Conservation (phyloP, 495 filamentous ascomycete genomes). For the Alectoria sarmentosa region DNA sequence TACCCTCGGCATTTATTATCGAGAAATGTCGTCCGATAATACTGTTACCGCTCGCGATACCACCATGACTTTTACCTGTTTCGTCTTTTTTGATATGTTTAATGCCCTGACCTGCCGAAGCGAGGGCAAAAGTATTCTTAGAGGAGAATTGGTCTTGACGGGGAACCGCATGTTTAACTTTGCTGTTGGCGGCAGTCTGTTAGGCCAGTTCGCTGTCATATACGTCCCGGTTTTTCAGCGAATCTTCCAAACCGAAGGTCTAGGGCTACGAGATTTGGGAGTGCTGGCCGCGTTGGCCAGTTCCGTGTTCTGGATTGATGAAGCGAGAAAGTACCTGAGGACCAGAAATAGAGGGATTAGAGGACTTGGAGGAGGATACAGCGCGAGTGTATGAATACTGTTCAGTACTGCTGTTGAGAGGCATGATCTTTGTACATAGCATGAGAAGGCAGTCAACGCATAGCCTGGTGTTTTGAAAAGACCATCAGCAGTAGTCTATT, state of each 20-base stretch:
- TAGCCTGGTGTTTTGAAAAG: background rate
- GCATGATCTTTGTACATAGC: conserved; percentile 22
- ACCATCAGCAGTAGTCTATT: background rate
- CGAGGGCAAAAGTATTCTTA: conserved; percentile 79
- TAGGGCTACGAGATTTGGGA: conserved; percentile 64
- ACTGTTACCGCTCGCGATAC: conserved; percentile 87
- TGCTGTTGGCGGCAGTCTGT: conserved; percentile 74
- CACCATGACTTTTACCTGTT: conserved; percentile 98
- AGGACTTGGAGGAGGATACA: conserved; percentile 39
- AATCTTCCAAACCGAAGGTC: conserved; percentile 90
- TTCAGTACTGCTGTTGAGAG: background rate
- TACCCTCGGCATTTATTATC: conserved; percentile 82
- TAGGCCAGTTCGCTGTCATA: conserved; percentile 82
- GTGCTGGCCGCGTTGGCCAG: conserved; percentile 68
- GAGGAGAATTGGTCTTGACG: conserved; percentile 75
- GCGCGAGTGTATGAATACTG: conserved; percentile 38
- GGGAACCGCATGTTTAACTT: conserved; percentile 94
- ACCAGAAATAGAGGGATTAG: conserved; percentile 29
- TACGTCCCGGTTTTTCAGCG: conserved; percentile 90
- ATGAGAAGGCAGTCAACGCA: conserved; percentile 1
- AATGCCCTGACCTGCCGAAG: conserved; percentile 91
- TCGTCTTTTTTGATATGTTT: conserved; percentile 99
- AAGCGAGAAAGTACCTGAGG: conserved; percentile 67
- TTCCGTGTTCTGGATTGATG: conserved; percentile 90
- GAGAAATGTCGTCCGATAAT: conserved; percentile 68